Percentiles rank a stretch among this genome's conserved stretches.
phyloP scores from a whole-genome alignment of 768 basidiomycete species.

The Serpula lacrymans region DNA sequence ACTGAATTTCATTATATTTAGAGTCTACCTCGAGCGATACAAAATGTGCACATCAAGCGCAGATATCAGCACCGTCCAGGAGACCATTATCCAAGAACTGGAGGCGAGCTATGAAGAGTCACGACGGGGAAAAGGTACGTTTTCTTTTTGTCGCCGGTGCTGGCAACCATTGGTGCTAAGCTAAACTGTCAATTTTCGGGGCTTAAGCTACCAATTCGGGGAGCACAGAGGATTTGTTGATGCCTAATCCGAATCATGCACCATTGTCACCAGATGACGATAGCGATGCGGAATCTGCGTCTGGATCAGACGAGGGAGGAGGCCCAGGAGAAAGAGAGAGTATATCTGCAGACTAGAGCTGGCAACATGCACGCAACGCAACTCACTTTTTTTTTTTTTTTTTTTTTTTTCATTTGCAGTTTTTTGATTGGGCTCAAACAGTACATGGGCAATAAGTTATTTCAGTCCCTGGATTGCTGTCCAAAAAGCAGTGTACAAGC shows the following conservation, averaged over 20 bases:
- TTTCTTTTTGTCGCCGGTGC: neutral
- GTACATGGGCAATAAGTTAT: too few species aligned
- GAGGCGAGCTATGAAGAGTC: slow-evolving; percentile 59
- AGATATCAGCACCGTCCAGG: slow-evolving; percentile 59
- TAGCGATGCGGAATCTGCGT: slow-evolving; percentile 3
- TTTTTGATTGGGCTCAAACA: too few species aligned
- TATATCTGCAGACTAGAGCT: neutral
- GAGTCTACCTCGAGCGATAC: slow-evolving; percentile 71
- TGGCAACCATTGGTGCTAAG: slow-evolving; percentile 1
- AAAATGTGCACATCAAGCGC: slow-evolving; percentile 61
- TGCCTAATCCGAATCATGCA: slow-evolving; percentile 67
- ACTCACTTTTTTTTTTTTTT: slow-evolving; percentile 1
- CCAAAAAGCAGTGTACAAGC: too few species aligned
- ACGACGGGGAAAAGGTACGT: slow-evolving; percentile 48
- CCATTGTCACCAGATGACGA: slow-evolving; percentile 14
- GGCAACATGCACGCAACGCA: neutral
- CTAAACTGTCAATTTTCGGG: neutral
- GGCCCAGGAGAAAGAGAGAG: slow-evolving; percentile 8
- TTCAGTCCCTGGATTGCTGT: too few species aligned
- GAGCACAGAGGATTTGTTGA: slow-evolving; percentile 57
- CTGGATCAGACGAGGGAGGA: slow-evolving; percentile 8
- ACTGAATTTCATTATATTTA: slow-evolving; percentile 17
- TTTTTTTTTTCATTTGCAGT: too few species aligned
- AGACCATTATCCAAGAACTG: slow-evolving; percentile 65
- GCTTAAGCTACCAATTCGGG: slow-evolving; percentile 21